Base-by-base conservation (phyloP, 805 yeast genomes). In the Candida sakaeoensis region DNA sequence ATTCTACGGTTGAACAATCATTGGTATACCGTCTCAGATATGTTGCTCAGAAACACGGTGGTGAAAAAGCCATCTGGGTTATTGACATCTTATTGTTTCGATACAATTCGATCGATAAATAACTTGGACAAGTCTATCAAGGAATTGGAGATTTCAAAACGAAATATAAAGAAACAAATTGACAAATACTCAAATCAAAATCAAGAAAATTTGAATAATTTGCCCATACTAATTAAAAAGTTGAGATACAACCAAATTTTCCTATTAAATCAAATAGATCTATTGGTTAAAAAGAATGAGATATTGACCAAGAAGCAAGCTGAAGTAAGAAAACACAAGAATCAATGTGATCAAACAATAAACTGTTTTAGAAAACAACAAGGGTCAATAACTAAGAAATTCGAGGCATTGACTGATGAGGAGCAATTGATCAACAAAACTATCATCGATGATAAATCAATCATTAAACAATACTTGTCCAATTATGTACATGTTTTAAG, bases 141-240 rank as follows among this genome's bases (percentile, higher is more conserved):
- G 19, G 74, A 68, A 37, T 54, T 68, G 28, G 24, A 39, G 4
- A 12, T 27, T 2, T 43, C 63, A 25, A 66, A 65, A 41, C 26
- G 22, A n/a, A 46, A 40, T 15, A 39, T 60, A 1, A 36, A 55
- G 1, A 32, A 23, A 3, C 60, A 55, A 15, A 58, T 65, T 13
- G 23, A 45, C 13, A 47, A 49, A 9, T 23, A 30, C 2, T 27
- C 54, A 1, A 18, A 39, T 15, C 32, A 28, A 27, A 21, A 33
- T 12, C 9, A 7, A 13, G 36, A 32, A 3, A 31, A 40, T 22
- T 12, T 29, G 21, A 19, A 27, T 7, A 30, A 34, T 19, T 9
- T 37, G 29, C 13, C 17, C 21, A 14, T 25, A 8, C 12, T 31
- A 21, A 41, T 29, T 27, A 31, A 34, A 10, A 31, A 37, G 18